Evolutionary conservation across 2,329 filamentous ascomycete species (phyloP).

Genomic region (Paraphaeosphaeria minitans): DNA sequence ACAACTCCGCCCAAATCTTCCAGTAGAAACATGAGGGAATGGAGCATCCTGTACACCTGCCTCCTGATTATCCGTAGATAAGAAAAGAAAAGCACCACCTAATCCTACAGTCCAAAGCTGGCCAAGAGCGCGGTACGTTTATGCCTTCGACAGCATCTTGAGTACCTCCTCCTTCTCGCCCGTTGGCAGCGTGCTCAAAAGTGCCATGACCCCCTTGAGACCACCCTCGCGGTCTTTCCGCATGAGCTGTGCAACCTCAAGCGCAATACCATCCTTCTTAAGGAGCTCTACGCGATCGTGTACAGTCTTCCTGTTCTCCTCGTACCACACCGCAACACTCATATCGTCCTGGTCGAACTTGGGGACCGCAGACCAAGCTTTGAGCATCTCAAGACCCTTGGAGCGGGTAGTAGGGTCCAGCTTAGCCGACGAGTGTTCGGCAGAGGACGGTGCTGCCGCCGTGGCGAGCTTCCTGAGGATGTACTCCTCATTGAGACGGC

Average conservation of each 20-base stretch:
- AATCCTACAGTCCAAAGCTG: constrained; percentile 10
- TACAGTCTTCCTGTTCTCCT: constrained; percentile 86
- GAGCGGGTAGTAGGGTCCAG: constrained; percentile 58
- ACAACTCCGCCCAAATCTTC: constrained; percentile 6
- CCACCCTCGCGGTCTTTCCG: constrained; percentile 70
- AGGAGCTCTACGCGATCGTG: constrained; percentile 83
- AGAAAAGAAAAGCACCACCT: neutral
- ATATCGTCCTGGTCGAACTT: constrained; percentile 80
- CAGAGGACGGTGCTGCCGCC: constrained; percentile 49
- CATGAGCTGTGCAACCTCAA: constrained; percentile 71
- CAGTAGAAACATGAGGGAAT: neutral
- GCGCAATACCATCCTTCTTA: constrained; percentile 74
- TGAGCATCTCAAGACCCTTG: constrained; percentile 73
- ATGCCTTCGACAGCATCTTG: constrained; percentile 56
- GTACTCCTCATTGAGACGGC: constrained; percentile 95
- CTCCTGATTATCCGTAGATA: neutral
- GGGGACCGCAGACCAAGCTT: constrained; percentile 79
- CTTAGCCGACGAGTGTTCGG: constrained; percentile 37
- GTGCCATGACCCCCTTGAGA: constrained; percentile 84
- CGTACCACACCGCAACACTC: constrained; percentile 91
- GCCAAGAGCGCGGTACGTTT: constrained; percentile 6
- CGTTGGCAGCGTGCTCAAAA: constrained; percentile 84
- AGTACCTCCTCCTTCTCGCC: constrained; percentile 86
- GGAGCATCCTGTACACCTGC: constrained; percentile 1
- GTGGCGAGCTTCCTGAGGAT: constrained; percentile 85